phyloP scores from a whole-genome alignment of 75 land plant genomes.

The Picea sitchensis region DNA sequence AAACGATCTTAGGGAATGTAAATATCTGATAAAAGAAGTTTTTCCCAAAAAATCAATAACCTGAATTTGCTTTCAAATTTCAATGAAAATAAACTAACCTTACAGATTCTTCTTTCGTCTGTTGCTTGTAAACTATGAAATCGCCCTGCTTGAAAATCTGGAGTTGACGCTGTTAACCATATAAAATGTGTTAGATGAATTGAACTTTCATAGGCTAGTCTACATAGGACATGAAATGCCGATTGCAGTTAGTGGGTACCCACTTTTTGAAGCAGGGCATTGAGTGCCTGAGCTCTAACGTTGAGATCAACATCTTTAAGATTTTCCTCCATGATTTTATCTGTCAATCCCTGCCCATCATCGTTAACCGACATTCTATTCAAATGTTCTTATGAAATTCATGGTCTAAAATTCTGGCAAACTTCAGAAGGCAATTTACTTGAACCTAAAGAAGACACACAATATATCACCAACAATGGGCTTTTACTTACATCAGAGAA shows the following conservation, averaged over 20 bases:
- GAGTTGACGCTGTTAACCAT: slow-evolving; percentile 2
- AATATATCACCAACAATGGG: not conserved
- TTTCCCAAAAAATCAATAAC: too few relatives aligned
- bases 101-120: slow-evolving; percentile 4
- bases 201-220: not conserved
- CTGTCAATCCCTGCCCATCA: slow-evolving; percentile 12
- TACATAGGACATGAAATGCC: not conserved
- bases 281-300: slow-evolving; percentile 4
- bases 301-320: slow-evolving; percentile 5
- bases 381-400: not conserved
- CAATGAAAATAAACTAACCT: not conserved
- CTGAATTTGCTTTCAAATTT: too few relatives aligned
- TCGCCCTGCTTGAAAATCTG: slow-evolving; percentile 11
- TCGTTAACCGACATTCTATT: not conserved
- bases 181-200: not conserved
- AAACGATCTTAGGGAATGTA: too few relatives aligned
- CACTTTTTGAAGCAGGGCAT: slow-evolving; percentile 7
- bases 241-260: not conserved
- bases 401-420: not conserved
- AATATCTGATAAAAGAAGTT: too few relatives aligned
- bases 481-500: slow-evolving; percentile 6
- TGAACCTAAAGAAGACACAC: not conserved
- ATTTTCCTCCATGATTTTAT: slow-evolving; percentile 12
- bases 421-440: not conserved
- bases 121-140: slow-evolving; percentile 5